phyloP scores from a whole-genome alignment of 2,329 filamentous ascomycete species.

The Diplocarpon mali region DNA sequence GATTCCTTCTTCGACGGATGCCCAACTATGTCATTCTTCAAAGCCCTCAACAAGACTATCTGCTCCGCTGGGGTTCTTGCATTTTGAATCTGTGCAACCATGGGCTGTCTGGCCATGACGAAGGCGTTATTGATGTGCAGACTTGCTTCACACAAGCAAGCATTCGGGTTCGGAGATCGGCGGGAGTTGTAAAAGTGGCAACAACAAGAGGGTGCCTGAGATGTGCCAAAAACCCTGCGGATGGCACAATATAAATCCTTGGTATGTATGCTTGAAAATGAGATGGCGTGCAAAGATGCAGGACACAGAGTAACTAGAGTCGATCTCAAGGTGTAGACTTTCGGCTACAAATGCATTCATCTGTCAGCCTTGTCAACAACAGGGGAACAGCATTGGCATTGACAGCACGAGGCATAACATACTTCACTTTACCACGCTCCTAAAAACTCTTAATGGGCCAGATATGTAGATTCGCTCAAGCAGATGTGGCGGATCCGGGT shows the following conservation, averaged over 20 bases:
- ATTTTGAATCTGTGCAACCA: slow-evolving; percentile 45
- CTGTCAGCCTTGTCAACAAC: neutral
- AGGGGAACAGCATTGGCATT: neutral
- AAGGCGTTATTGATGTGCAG: neutral
- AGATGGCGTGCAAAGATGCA: neutral
- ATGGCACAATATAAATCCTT: no score
- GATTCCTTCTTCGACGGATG: slow-evolving; percentile 78
- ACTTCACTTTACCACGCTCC: no score
- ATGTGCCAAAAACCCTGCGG: neutral
- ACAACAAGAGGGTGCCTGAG: neutral
- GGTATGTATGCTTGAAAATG: neutral
- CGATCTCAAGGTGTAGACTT: neutral
- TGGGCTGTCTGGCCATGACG: slow-evolving; percentile 31
- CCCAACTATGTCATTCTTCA: slow-evolving; percentile 87
- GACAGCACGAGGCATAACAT: no score
- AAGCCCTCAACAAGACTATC: slow-evolving; percentile 49
- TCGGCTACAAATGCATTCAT: neutral
- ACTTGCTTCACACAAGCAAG: neutral
- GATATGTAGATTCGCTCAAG: no score
- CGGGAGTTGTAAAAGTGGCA: neutral
- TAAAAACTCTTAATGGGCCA: no score
- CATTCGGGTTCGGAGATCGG: slow-evolving; percentile 3
- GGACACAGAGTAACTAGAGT: no score
- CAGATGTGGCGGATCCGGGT: no score
- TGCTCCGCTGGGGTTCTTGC: slow-evolving; percentile 42